Percentiles rank a stretch among this genome's conserved stretches.
Conservation (phyloP, 176 grass and related monocot species). For the Oryza longistaminata region DNA sequence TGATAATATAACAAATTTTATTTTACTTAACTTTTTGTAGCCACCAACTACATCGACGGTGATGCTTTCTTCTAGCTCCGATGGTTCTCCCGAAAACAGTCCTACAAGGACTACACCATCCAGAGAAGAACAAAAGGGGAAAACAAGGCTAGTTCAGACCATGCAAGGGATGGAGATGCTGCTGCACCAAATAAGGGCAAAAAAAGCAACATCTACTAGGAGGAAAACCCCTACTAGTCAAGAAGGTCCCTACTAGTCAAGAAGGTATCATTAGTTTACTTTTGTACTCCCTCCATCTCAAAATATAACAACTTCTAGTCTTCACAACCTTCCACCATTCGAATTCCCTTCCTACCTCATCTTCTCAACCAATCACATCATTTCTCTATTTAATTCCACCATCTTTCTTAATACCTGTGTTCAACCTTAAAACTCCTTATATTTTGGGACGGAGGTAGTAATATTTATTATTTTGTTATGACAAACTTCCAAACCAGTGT, state of each 20-base stretch:
- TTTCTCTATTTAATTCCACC: too few species aligned
- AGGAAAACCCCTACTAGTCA: conserved; percentile 22
- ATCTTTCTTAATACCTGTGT: too few species aligned
- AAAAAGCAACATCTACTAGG: conserved; percentile 29
- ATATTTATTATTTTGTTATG: not conserved
- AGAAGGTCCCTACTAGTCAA: conserved; percentile 45
- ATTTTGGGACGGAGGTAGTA: not conserved
- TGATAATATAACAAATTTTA: not conserved
- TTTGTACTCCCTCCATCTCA: too few species aligned
- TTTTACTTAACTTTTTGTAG: conserved; percentile 16
- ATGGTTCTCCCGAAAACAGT: conserved; percentile 55
- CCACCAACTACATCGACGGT: conserved; percentile 47
- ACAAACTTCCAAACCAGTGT: conserved; percentile 12
- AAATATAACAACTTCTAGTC: too few species aligned
- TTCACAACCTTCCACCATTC: too few species aligned
- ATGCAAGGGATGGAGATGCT: conserved; percentile 46
- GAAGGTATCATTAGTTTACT: conserved; percentile 44
- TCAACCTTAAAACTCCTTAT: too few species aligned
- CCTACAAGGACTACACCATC: conserved; percentile 40
- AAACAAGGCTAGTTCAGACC: conserved; percentile 19
- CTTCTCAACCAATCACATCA: too few species aligned
- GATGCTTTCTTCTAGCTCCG: conserved; percentile 72
- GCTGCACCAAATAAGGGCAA: conserved; percentile 28
- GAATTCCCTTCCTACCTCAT: too few species aligned
- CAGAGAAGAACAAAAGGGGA: conserved; percentile 27